These are phyloP conservation scores for Jackrogersella minutella DNA, from an alignment of 495 filamentous ascomycete genomes.

Conservation along the genomic window DNA sequence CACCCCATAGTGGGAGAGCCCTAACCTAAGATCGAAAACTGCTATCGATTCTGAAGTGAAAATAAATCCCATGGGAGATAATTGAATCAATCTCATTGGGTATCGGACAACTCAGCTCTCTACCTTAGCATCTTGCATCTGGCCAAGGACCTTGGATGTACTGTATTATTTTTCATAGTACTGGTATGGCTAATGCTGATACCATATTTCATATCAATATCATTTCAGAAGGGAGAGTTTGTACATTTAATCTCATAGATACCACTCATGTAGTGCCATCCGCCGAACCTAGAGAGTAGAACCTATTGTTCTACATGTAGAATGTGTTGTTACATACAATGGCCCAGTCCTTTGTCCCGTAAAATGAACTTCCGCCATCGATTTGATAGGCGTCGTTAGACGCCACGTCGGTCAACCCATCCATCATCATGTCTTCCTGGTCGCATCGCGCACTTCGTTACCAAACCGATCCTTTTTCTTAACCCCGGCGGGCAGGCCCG, in stretches of 20 bases:
- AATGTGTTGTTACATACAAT: constrained; percentile 38
- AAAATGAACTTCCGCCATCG: constrained; percentile 9
- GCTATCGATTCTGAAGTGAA: too few relatives aligned
- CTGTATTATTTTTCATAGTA: too few relatives aligned
- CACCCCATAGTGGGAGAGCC: too few relatives aligned
- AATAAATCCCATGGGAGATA: too few relatives aligned
- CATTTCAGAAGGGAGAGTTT: constrained; percentile 26
- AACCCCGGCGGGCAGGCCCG: neutral
- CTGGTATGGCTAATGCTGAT: too few relatives aligned
- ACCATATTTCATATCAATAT: neutral
- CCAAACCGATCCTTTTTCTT: neutral
- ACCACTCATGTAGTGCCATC: constrained; percentile 4
- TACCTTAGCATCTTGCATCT: too few relatives aligned
- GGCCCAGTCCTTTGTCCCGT: constrained; percentile 6
- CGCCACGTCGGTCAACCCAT: neutral
- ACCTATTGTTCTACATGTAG: constrained; percentile 12
- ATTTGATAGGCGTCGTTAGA: too few relatives aligned
- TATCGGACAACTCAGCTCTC: too few relatives aligned
- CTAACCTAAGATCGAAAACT: neutral
- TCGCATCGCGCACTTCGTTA: constrained; percentile 7
- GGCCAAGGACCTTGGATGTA: too few relatives aligned
- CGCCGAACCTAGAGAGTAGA: neutral
- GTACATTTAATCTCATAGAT: constrained; percentile 25
- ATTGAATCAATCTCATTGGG: too few relatives aligned
- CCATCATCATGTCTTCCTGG: constrained; percentile 4